Evolutionary conservation across 306 rosid genomes (phyloP).

Genomic region (Arachis stenosperma): DNA sequence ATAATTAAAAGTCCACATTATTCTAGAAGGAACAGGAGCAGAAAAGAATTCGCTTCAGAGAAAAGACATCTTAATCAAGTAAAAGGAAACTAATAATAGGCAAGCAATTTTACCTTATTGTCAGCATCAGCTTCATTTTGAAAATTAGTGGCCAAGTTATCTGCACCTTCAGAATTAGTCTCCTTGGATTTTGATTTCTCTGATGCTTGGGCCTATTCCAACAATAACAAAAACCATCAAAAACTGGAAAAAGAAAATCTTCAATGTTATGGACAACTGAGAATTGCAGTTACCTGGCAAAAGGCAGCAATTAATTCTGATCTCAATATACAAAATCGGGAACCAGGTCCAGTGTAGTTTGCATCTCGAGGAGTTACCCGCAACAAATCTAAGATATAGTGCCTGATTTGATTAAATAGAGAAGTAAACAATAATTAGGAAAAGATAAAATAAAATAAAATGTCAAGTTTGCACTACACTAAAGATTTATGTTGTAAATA

Average conservation of each 20-base stretch:
- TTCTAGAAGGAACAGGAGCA: not conserved
- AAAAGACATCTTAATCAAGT: not conserved
- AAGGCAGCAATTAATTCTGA: slow-evolving; percentile 69
- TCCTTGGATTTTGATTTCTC: slow-evolving; percentile 58
- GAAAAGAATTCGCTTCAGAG: not conserved
- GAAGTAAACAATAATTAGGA: not conserved
- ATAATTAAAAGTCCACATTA: not conserved
- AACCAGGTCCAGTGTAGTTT: slow-evolving; percentile 70
- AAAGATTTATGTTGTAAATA: not conserved
- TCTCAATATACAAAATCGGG: slow-evolving; percentile 77
- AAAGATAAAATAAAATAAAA: not conserved
- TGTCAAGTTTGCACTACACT: slow-evolving; percentile 1
- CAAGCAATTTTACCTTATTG: slow-evolving; percentile 42
- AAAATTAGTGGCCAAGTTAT: slow-evolving; percentile 40
- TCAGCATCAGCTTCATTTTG: slow-evolving; percentile 42
- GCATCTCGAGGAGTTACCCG: slow-evolving; percentile 92
- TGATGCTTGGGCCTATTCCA: slow-evolving; percentile 57
- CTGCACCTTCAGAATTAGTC: slow-evolving; percentile 42
- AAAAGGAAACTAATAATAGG: not conserved
- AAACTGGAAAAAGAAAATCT: slow-evolving; percentile 26
- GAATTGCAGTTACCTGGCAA: slow-evolving; percentile 60
- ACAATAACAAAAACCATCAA: slow-evolving; percentile 1
- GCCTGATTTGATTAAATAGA: slow-evolving; percentile 46
- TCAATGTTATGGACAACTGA: not conserved
- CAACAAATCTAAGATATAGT: slow-evolving; percentile 86